A percentile compares a stretch with the other conserved stretches of the same genome.
phyloP scores from a whole-genome alignment of 306 rosid species.

The Calophaca sinica region DNA sequence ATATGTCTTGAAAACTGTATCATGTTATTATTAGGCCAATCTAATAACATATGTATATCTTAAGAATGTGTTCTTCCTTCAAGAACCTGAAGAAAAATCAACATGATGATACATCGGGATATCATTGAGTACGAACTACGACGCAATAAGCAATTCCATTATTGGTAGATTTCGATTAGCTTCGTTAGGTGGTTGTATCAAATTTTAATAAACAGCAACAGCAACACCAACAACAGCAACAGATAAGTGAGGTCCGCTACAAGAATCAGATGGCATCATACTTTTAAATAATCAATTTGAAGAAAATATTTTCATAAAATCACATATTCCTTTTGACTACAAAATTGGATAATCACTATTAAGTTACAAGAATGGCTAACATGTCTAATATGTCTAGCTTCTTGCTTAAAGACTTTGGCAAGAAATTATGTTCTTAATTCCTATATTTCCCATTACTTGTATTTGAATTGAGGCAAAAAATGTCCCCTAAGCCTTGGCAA shows the following conservation, averaged over 20 bases:
- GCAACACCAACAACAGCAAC: not conserved
- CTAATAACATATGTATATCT: conserved; percentile 7
- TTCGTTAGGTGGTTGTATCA: conserved; percentile 24
- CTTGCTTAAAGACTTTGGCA: not conserved
- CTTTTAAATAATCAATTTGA: not conserved
- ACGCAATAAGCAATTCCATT: not conserved
- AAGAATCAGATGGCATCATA: not conserved
- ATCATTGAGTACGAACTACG: not conserved
- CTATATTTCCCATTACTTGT: not conserved
- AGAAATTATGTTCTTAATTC: not conserved
- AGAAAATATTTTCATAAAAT: not conserved
- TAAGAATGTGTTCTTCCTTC: conserved; percentile 25
- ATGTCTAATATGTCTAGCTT: not conserved
- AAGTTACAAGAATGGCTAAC: not conserved
- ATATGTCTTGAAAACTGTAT: conserved; percentile 4
- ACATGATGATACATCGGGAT: conserved; percentile 10
- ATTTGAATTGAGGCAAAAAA: not conserved
- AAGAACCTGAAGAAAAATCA: conserved; percentile 34
- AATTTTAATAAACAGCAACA: not conserved
- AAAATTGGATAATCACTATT: not conserved
- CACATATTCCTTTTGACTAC: not conserved
- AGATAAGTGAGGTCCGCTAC: not conserved
- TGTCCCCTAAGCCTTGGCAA: not conserved
- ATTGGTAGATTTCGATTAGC: conserved; percentile 32
- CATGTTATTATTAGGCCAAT: not conserved